A percentile compares a stretch with the other conserved stretches of the same genome.
Conservation (phyloP, 2,329 filamentous ascomycete genomes). For the Nemania serpens region DNA sequence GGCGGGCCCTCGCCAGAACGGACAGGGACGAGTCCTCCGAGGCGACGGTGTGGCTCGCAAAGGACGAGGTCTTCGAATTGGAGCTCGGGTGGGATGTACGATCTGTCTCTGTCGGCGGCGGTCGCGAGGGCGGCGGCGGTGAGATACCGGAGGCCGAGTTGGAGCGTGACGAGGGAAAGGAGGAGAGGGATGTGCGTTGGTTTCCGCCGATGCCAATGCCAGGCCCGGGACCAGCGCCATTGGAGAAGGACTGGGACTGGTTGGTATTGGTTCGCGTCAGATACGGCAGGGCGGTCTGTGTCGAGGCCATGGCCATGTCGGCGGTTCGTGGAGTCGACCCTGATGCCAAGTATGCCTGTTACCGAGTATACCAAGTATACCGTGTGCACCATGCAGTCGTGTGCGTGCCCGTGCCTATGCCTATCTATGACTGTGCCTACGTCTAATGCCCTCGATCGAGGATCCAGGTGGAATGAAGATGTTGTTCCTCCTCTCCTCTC, state of each 20-base stretch:
- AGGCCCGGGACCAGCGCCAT: constrained; percentile 22
- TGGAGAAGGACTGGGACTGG: constrained; percentile 43
- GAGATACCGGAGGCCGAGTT: constrained; percentile 59
- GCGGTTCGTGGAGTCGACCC: background rate
- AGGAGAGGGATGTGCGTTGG: constrained; percentile 64
- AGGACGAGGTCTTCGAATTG: constrained; percentile 63
- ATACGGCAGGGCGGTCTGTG: constrained; percentile 49
- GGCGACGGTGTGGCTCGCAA: constrained; percentile 52
- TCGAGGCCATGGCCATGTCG: constrained; percentile 31
- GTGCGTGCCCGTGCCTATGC: background rate
- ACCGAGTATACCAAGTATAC: too few relatives aligned
- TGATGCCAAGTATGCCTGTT: background rate
- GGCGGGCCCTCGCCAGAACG: constrained; percentile 54
- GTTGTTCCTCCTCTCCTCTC: background rate
- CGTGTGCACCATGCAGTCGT: too few relatives aligned
- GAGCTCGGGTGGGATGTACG: constrained; percentile 63
- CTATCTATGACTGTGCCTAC: background rate
- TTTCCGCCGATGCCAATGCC: constrained; percentile 34
- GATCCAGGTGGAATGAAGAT: background rate
- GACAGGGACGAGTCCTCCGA: constrained; percentile 66
- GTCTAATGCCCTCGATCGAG: background rate
- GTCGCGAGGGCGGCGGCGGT: constrained; percentile 53
- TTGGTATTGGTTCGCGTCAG: constrained; percentile 48
- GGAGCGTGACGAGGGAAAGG: constrained; percentile 63
- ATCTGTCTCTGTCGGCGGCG: constrained; percentile 58